Base-by-base conservation (phyloP, 2,329 filamentous ascomycete species). In the Clarireedia homoeocarpa region DNA sequence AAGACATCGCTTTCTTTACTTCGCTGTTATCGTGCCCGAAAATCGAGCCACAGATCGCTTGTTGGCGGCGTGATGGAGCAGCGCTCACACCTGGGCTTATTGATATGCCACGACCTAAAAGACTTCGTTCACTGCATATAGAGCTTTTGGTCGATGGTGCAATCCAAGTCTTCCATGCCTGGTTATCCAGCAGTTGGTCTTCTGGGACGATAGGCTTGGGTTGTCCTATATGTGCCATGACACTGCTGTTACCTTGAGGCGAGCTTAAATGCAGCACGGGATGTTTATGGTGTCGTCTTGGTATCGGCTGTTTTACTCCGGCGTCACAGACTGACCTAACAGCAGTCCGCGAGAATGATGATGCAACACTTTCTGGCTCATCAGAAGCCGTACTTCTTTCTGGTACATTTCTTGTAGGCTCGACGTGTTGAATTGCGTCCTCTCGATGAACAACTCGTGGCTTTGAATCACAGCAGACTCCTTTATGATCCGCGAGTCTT, bases 141-240 rank as follows among this genome's bases (percentile, higher is more conserved):
- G 38, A 30, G n/a, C 5, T 42, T 17, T 48, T 39, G 34, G 46
- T 17, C 47, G 38, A 15, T 26, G 54, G 20, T 20, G 48, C 55
- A 26, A 65, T 56, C 67, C 66, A 69, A n/a, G 56, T 61, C 44
- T 63, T 56, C 67, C 67, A 69, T 42, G 61, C 56, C 5, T 67
- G 59, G 42, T 68, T 63, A 9, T 68, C 62, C 12, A 61, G 7
- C n/a, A 55, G 27, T 51, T 67, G 62, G 14, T 65, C 65, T 27
- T 56, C 59, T 14, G 60, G 56, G 9, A 66, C 49, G 4, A 57
- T 51, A 14, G 57, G 30, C 26, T 58, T 58, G 12, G 27, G 34
- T 36, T 50, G 51, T 47, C 66, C 66, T 38, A 67, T 53, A 42
- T 67, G 61, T 14, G 62, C 66, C 27, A 61, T 44, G 23, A 61